Evolutionary conservation across 2,329 filamentous ascomycete species (phyloP), one percentile per base, ranked within the genome.

Genomic region (Dactylella cylindrospora): DNA sequence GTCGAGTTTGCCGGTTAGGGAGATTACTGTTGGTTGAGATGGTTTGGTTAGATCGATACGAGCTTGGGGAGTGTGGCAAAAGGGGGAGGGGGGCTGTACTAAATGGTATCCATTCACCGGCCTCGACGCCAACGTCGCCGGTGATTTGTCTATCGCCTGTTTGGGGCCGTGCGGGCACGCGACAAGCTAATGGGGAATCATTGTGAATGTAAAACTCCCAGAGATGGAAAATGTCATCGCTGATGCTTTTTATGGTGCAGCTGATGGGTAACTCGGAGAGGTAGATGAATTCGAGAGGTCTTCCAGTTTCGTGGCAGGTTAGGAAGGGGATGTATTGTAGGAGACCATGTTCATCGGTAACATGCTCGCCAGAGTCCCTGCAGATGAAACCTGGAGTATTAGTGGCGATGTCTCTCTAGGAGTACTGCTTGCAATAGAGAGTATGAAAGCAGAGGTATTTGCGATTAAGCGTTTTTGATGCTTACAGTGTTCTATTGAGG

Each of bases 151-250:
- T 32, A 69, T 72, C 35, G 67, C 71, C 50, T n/a, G 70, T 66
- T 59, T 82, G 74, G 0, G 91, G 91, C 5, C 85, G 84, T 0
- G 88, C 82, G 22, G 91, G 89, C 10, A 97, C 82, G 46, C 93
- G 90, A 74, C 93, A 98, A 50, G 89, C 84, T 43, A 97, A 79
- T 7, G 93, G 93, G 13, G 90, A 90, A 74, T 98, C 93, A 76
- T 86, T 90, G 79, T 97, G 93, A 73, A 97, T 85, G 79, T 97
- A 97, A 79, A 96, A 97, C 76, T 97, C 88, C 76, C 91, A 84
- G 45, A 91, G 80, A 74, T 93, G 88, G 78, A 89, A 93, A 78
- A 90, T 85, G 32, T 85, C 81, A 72, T 91, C 88, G 69, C 80
- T 79, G 69, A 91, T 79, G 74, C 87, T 80, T 70, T 85, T 77